Conservation (phyloP, 371 early-diverging fungal genomes). For the Saksenaea vasiformis region DNA sequence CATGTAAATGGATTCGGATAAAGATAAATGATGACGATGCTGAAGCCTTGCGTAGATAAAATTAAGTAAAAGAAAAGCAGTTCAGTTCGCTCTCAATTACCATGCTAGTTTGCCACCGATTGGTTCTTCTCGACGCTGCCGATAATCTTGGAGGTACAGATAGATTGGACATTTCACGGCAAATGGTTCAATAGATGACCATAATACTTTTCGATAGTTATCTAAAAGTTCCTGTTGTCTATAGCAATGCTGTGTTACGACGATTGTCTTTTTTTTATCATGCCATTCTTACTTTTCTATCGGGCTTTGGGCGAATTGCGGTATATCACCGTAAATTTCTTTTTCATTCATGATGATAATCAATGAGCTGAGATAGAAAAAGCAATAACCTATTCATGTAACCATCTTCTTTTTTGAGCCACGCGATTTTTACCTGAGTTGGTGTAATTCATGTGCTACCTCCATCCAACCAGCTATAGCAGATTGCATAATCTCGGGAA, state of each 20-base stretch:
- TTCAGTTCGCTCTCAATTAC: neutral
- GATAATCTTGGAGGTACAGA: constrained; percentile 10
- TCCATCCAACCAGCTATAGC: constrained; percentile 13
- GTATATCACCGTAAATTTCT: constrained; percentile 9
- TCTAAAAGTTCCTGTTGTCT: constrained; percentile 5
- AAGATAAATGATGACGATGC: constrained; percentile 17
- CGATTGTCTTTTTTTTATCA: neutral
- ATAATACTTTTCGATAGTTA: neutral
- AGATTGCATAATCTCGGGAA: neutral
- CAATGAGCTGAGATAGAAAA: constrained; percentile 3
- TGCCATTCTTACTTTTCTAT: neutral
- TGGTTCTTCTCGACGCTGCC: neutral
- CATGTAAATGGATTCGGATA: constrained; percentile 8
- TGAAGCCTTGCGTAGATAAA: constrained; percentile 10
- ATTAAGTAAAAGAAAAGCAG: neutral
- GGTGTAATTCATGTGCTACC: neutral
- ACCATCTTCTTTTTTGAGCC: neutral
- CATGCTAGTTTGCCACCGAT: constrained; percentile 8
- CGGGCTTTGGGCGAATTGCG: neutral
- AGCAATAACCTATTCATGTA: neutral
- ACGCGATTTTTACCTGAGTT: neutral
- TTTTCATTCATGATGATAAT: constrained; percentile 15
- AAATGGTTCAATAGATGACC: neutral
- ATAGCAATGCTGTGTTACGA: neutral
- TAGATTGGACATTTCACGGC: constrained; percentile 11